A percentile compares a stretch with the other conserved stretches of the same genome.
Evolutionary conservation across 2,329 filamentous ascomycete genomes (phyloP).

Genomic region (Microcyclospora tardicrescens): DNA sequence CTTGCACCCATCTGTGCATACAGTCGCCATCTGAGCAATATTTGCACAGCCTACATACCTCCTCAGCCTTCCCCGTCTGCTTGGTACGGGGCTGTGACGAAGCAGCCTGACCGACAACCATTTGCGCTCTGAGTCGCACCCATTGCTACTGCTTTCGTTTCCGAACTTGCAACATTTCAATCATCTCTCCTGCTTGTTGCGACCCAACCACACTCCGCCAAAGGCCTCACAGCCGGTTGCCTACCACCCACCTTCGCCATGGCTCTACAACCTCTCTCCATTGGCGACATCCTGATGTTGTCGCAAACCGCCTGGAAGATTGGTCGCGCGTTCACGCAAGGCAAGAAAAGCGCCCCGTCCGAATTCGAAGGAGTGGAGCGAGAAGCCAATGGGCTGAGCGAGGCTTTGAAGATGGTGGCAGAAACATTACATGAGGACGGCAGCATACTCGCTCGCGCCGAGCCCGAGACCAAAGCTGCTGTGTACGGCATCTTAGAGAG

Average conservation of each 20-base stretch:
- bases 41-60: too few species aligned
- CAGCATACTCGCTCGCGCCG: conserved; percentile 24
- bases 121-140: too few species aligned
- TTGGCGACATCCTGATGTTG: conserved; percentile 34
- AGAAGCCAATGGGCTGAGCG: conserved; percentile 30
- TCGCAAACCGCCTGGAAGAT: conserved; percentile 35
- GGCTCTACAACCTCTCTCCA: conserved; percentile 14
- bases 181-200: too few species aligned
- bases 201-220: too few species aligned
- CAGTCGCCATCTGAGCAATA: too few species aligned
- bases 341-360: conserved; percentile 25
- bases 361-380: conserved; percentile 32
- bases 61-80: too few species aligned
- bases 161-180: too few species aligned
- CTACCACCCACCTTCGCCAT: conserved; percentile 3
- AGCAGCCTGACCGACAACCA: too few species aligned
- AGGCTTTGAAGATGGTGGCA: conserved; percentile 32
- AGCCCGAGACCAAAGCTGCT: conserved; percentile 23
- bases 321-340: conserved; percentile 31
- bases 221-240: too few species aligned
- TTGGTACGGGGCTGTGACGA: too few species aligned
- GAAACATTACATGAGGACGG: conserved; percentile 28
- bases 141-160: too few species aligned
- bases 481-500: conserved; percentile 28
- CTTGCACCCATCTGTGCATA: too few species aligned